These are phyloP conservation scores for Neofusicoccum sp. DNA, from an alignment of 2,329 filamentous ascomycete species.

Conservation along the genomic window DNA sequence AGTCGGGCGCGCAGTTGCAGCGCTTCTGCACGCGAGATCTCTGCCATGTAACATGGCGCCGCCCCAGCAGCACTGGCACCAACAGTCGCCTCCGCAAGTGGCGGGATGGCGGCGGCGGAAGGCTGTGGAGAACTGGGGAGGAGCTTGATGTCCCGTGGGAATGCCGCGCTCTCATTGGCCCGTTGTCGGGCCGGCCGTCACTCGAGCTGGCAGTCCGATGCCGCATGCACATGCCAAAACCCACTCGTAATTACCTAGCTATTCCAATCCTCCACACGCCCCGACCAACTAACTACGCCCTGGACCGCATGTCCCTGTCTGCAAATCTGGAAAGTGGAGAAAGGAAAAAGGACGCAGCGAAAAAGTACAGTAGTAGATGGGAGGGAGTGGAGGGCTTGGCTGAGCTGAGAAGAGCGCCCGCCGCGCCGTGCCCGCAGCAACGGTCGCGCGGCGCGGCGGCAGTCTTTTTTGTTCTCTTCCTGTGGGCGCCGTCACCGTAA, in stretches of 20 bases:
- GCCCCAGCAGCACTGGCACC: neutral
- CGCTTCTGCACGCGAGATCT: too few relatives aligned
- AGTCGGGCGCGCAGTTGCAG: too few relatives aligned
- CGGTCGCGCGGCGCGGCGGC: neutral
- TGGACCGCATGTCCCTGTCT: neutral
- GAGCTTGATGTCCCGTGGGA: neutral
- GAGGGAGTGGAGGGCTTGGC: neutral
- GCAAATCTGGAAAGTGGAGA: neutral
- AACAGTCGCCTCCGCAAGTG: neutral
- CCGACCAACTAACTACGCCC: neutral
- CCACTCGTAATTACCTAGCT: slow-evolving; percentile 14
- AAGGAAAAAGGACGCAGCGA: neutral
- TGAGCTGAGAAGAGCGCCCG: neutral
- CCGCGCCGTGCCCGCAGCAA: neutral
- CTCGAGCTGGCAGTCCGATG: neutral
- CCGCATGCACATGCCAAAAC: neutral
- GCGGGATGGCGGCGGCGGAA: neutral
- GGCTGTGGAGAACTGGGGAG: neutral
- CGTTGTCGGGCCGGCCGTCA: neutral
- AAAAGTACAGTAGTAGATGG: slow-evolving; percentile 1
- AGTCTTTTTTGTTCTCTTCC: neutral
- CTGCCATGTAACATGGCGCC: too few relatives aligned
- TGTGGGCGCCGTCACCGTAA: neutral
- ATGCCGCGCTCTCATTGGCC: neutral
- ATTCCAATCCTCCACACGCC: neutral